These are phyloP conservation scores for Schizochytrium sp. DNA, from an alignment of 108 stramenopile species.

Conservation along the genomic window DNA sequence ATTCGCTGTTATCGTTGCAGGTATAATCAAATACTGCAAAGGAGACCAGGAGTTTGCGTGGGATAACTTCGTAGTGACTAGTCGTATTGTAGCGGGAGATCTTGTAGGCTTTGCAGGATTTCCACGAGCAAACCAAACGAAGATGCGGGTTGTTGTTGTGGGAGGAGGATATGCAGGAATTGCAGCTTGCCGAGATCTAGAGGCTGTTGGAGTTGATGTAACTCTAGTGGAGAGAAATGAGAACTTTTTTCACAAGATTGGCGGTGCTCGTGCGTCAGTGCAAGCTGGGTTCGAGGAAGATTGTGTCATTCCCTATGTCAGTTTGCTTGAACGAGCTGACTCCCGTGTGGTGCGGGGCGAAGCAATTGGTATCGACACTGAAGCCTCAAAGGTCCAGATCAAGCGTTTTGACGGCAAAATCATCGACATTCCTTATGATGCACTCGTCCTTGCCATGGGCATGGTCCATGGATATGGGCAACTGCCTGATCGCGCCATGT, in stretches of 20 bases:
- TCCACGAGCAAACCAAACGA: no score
- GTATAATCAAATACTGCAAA: no score
- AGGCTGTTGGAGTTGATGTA: no score
- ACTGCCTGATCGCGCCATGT: neutral
- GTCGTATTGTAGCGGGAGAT: no score
- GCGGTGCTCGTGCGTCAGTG: neutral
- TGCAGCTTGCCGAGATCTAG: no score
- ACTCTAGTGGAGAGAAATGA: neutral
- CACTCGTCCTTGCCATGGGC: neutral
- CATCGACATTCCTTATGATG: neutral
- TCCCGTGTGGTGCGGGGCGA: neutral
- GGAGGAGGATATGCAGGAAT: no score
- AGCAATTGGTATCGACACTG: neutral
- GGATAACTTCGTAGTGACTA: no score
- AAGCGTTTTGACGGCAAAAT: neutral
- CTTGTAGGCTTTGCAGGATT: no score
- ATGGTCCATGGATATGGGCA: slow-evolving; percentile 6
- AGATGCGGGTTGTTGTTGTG: no score
- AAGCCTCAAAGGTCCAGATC: neutral
- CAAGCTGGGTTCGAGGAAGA: neutral
- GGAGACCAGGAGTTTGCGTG: no score
- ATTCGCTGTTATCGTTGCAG: no score
- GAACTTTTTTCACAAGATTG: slow-evolving; percentile 49
- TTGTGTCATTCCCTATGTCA: neutral
- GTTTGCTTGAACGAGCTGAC: neutral